Percentiles rank a stretch among this genome's conserved stretches.
These are phyloP conservation scores for Thalia dealbata DNA, from an alignment of 176 grass and related monocot genomes.

Conservation along the genomic window DNA sequence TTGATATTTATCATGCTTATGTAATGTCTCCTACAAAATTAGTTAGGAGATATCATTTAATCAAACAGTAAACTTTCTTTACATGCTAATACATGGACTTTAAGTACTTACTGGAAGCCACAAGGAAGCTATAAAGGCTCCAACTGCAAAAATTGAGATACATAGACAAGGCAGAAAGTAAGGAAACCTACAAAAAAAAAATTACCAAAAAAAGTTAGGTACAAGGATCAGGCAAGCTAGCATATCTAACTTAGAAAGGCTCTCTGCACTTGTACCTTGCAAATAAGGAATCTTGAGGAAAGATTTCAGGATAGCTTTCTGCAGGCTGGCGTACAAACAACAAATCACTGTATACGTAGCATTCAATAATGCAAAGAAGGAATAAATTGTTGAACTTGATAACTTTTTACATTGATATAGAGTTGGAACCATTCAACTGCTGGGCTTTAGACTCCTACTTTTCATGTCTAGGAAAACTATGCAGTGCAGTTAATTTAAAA, in stretches of 20 bases:
- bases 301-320: constrained; percentile 59
- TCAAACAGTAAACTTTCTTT: neutral
- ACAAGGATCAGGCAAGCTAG: neutral
- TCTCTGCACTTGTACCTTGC: constrained; percentile 28
- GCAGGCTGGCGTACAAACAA: constrained; percentile 31
- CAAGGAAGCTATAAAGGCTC: constrained; percentile 39
- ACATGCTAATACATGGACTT: neutral
- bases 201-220: neutral
- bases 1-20: constrained; percentile 36
- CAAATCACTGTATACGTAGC: constrained; percentile 4
- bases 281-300: constrained; percentile 39
- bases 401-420: neutral
- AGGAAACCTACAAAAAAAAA: constrained; percentile 50
- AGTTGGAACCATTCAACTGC: no score
- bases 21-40: constrained; percentile 58
- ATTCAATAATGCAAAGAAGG: neutral
- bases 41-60: neutral
- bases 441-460: no score
- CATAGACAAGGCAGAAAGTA: constrained; percentile 62
- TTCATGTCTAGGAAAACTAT: neutral
- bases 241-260: neutral
- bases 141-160: constrained; percentile 44
- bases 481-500: neutral
- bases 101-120: constrained; percentile 63
- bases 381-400: neutral